These are phyloP conservation scores for Trichopus zeylanicus DNA, from an alignment of 116 monocot genomes.

Conservation along the genomic window DNA sequence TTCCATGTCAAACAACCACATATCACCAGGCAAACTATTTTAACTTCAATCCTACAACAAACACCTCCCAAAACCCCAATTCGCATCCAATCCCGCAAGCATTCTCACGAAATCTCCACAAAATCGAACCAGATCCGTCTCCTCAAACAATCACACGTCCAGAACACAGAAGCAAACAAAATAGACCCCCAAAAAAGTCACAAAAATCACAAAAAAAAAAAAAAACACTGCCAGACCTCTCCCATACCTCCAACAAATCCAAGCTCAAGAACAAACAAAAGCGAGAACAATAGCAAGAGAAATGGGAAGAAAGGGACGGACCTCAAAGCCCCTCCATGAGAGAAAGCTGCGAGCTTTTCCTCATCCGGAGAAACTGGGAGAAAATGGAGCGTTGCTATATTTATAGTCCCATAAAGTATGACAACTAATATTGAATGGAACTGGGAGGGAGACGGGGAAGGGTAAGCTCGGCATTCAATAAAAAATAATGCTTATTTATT, in stretches of 20 bases:
- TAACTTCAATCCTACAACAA: not conserved
- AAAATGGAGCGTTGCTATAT: not conserved
- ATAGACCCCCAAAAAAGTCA: not conserved
- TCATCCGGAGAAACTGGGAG: not conserved
- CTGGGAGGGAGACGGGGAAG: not conserved
- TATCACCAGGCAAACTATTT: no score
- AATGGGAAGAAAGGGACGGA: not conserved
- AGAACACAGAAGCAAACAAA: not conserved
- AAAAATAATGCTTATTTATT: not conserved
- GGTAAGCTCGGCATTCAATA: not conserved
- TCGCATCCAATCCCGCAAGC: no score
- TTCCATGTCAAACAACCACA: no score
- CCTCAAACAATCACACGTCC: not conserved
- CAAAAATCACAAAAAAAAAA: not conserved
- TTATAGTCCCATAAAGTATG: not conserved
- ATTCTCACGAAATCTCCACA: not conserved
- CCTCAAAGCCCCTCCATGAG: not conserved
- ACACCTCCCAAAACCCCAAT: not conserved
- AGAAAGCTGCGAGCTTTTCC: constrained; percentile 2
- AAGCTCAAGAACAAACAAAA: not conserved
- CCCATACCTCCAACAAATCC: not conserved
- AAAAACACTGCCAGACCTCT: not conserved
- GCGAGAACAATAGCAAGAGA: not conserved
- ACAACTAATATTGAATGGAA: not conserved
- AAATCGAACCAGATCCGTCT: not conserved